These are phyloP conservation scores for Escallonia herrerae DNA, from an alignment of 129 eudicot genomes.

Conservation along the genomic window DNA sequence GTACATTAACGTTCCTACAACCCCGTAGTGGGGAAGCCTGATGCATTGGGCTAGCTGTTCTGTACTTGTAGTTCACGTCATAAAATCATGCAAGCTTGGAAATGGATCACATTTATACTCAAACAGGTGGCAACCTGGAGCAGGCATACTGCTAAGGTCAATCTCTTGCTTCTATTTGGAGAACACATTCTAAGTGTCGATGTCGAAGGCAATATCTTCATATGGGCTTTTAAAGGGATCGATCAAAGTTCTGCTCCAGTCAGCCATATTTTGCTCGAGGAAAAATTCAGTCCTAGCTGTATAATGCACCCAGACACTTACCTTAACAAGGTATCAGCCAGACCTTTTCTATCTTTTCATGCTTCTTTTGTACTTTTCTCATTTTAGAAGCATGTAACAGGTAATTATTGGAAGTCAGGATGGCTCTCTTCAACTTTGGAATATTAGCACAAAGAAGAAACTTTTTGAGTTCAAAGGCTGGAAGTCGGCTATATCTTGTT, in stretches of 20 bases:
- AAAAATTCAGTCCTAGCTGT: conserved; percentile 67
- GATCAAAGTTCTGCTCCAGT: conserved; percentile 62
- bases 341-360: not conserved
- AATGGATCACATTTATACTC: conserved; percentile 1
- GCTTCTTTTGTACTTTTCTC: conserved; percentile 11
- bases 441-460: conserved; percentile 75
- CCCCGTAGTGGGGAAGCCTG: no score
- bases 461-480: conserved; percentile 85
- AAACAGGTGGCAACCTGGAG: conserved; percentile 84
- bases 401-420: conserved; percentile 82
- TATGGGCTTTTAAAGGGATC: conserved; percentile 83
- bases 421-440: conserved; percentile 93
- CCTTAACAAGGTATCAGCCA: conserved; percentile 67
- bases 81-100: not conserved
- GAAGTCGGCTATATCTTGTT: conserved; percentile 69
- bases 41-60: no score
- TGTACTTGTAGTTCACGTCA: no score
- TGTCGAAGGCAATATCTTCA: conserved; percentile 63
- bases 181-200: conserved; percentile 85
- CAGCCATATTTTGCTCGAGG: conserved; percentile 62
- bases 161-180: conserved; percentile 70
- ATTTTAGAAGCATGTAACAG: conserved; percentile 28
- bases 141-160: conserved; percentile 73
- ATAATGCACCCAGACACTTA: conserved; percentile 98
- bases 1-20: no score